Base-by-base conservation (phyloP, 495 filamentous ascomycete genomes). In the Podospora pseudopauciseta region DNA sequence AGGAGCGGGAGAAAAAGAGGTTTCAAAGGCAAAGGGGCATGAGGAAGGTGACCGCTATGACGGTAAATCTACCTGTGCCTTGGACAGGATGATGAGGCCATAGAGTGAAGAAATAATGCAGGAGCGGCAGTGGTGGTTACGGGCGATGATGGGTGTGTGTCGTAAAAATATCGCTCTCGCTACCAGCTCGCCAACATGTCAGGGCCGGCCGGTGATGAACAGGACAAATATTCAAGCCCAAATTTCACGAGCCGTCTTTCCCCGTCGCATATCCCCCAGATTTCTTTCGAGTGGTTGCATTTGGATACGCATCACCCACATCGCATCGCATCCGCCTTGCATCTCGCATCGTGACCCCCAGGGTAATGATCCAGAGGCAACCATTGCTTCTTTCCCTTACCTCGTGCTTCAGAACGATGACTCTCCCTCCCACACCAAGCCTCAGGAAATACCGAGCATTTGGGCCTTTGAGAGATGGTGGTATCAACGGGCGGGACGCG, bases 371-470 rank as follows among this genome's bases (percentile, higher is more conserved):
- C 39, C 39, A 49, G 15, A 49, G 39, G 15, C 39, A 49, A 49
- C 39, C 15, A 13, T 11, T 13, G 39, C 9, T 23, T 1, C 23
- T 23, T 23, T 23, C 23, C 23, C 1, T 23, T 23, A 23, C 1
- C 23, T 23, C 23, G 23, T 49, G 39, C 39, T 49, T 49, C 9
- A 49, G 39, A 49, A 49, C 9, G 39, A 49, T 49, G 13, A 49
- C 39, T 49, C 39, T 49, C 39, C 7, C 13, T 49, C 39, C 15
- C 39, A 49, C 39, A 49, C 39, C 39, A 49, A 49, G 9, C 55
- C 55, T 18, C n/a, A 58, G 55, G 54, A 49, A 56, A 59, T 70
- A 39, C 68, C 68, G 60, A 67, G 64, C 23, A 70, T 70, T 70
- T 65, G 65, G 65, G 64, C 68, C 68, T 67, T 70, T 70, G 60